Percentiles rank a stretch among this genome's conserved stretches.
Conservation (phyloP, 176 grass and related monocot species). For the Phyllostachys edulis region DNA sequence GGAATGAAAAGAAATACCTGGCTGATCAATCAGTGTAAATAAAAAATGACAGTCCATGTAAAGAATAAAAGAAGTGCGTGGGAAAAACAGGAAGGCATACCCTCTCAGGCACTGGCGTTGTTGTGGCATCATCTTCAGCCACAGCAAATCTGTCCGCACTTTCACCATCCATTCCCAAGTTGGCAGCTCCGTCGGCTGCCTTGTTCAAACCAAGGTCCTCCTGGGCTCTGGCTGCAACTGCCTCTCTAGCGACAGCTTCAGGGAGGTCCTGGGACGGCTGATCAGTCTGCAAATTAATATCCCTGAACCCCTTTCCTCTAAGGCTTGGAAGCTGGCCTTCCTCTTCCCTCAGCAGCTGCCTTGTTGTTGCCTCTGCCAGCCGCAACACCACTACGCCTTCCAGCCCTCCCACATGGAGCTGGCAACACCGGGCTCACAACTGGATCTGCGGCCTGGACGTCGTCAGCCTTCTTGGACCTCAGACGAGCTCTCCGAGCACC, state of each 20-base stretch:
- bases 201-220: slow-evolving; percentile 41
- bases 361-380: slow-evolving; percentile 41
- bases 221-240: slow-evolving; percentile 29
- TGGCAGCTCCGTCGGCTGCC: slow-evolving; percentile 5
- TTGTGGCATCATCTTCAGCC: slow-evolving; percentile 52
- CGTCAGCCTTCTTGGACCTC: slow-evolving; percentile 50
- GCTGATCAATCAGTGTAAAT: not conserved
- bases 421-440: slow-evolving; percentile 39
- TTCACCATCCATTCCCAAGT: slow-evolving; percentile 59
- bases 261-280: slow-evolving; percentile 37
- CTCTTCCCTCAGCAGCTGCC: slow-evolving; percentile 30
- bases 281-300: slow-evolving; percentile 38
- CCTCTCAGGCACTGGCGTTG: slow-evolving; percentile 68
- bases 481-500: slow-evolving; percentile 55
- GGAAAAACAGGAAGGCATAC: slow-evolving; percentile 29
- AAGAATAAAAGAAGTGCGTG: not conserved
- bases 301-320: slow-evolving; percentile 32
- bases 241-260: slow-evolving; percentile 27
- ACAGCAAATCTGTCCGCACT: slow-evolving; percentile 56
- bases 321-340: slow-evolving; percentile 20
- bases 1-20: not conserved
- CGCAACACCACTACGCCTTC: slow-evolving; percentile 35
- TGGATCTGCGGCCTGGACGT: slow-evolving; percentile 39
- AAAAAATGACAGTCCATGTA: not conserved
- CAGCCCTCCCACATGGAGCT: slow-evolving; percentile 35